Percentiles rank a stretch among this genome's conserved stretches.
Conservation (phyloP, 2,329 filamentous ascomycete species). For the Neophaeococcomyces mojaviensis region DNA sequence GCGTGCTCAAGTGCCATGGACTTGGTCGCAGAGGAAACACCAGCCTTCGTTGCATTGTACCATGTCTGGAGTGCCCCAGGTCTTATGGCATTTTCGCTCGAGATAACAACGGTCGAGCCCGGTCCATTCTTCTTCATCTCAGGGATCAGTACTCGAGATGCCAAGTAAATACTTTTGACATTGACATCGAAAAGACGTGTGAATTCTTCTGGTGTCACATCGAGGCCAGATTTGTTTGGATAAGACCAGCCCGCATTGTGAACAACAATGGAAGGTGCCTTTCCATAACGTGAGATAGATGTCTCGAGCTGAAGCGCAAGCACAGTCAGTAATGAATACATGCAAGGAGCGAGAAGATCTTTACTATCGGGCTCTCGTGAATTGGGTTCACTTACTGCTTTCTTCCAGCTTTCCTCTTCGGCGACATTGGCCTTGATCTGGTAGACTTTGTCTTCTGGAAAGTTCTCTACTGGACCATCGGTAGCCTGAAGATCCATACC, state of each 20-base stretch:
- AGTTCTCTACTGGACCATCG: neutral
- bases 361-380: neutral
- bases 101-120: slow-evolving; percentile 37
- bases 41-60: slow-evolving; percentile 38
- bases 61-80: slow-evolving; percentile 34
- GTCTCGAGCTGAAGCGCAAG: neutral
- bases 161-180: slow-evolving; percentile 33
- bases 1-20: slow-evolving; percentile 1
- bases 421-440: slow-evolving; percentile 1
- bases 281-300: neutral
- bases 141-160: slow-evolving; percentile 27
- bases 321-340: too few species aligned
- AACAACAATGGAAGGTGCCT: slow-evolving; percentile 12
- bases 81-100: slow-evolving; percentile 32
- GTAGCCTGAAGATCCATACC: slow-evolving; percentile 1
- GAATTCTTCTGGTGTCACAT: slow-evolving; percentile 12
- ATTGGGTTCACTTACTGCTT: neutral
- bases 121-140: slow-evolving; percentile 30
- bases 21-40: slow-evolving; percentile 25
- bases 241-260: slow-evolving; percentile 16
- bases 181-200: slow-evolving; percentile 20
- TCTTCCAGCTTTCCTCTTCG: neutral
- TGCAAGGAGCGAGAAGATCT: neutral
- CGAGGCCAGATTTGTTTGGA: slow-evolving; percentile 14
- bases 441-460: neutral